These are phyloP conservation scores for Spergularia bocconei DNA, from an alignment of 148 eudicot genomes.

Conservation along the genomic window DNA sequence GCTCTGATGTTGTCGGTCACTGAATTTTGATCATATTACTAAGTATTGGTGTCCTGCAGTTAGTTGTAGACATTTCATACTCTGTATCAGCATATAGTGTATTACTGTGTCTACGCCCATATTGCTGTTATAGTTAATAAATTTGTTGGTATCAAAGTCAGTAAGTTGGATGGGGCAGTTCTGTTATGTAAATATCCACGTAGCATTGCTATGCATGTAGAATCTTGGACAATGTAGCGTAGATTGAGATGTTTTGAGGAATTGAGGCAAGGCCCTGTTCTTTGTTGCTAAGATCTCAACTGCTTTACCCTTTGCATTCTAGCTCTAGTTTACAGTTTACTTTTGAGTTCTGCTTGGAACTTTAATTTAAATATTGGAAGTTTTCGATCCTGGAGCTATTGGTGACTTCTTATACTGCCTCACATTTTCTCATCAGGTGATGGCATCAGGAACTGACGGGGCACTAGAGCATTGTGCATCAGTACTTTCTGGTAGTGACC, in stretches of 20 bases:
- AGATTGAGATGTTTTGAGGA: not conserved
- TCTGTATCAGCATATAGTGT: not conserved
- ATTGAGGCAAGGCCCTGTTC: not conserved
- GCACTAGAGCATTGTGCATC: slow-evolving; percentile 73
- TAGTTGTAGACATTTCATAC: not conserved
- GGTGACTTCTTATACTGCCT: not conserved
- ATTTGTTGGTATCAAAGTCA: no score
- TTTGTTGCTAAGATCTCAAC: not conserved
- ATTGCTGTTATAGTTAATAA: no score
- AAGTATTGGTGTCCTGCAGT: not conserved
- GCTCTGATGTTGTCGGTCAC: not conserved
- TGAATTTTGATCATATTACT: not conserved
- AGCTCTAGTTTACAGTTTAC: not conserved
- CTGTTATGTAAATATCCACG: not conserved
- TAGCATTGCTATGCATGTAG: no score
- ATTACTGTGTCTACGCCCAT: no score
- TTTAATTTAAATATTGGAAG: not conserved
- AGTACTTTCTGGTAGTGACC: slow-evolving; percentile 69
- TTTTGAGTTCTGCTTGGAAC: not conserved
- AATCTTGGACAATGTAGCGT: not conserved
- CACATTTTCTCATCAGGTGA: slow-evolving; percentile 47
- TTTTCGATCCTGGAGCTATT: not conserved
- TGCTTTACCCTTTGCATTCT: not conserved
- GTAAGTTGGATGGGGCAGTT: not conserved
- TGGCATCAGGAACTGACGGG: slow-evolving; percentile 91